phyloP scores from a whole-genome alignment of 2,329 filamentous ascomycete species.

The Cladorrhinum sp. region DNA sequence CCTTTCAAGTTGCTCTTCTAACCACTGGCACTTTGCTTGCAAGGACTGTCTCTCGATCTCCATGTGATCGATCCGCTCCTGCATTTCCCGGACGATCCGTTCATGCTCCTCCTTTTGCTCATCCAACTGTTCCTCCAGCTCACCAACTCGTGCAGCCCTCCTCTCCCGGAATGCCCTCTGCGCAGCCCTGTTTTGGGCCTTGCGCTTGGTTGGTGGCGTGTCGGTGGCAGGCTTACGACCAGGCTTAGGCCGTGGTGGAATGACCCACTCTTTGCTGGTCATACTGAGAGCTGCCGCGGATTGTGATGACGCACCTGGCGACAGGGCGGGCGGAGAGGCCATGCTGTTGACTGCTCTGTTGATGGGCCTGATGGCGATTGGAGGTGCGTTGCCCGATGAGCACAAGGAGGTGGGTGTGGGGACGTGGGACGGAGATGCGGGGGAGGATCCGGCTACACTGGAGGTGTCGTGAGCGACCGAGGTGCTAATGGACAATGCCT shows the following conservation, averaged over 20 bases:
- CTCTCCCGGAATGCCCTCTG: slow-evolving; percentile 89
- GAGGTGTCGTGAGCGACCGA: slow-evolving; percentile 12
- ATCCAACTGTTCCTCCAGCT: slow-evolving; percentile 65
- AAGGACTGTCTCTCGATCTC: slow-evolving; percentile 67
- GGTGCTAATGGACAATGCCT: slow-evolving; percentile 17
- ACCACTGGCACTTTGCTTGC: slow-evolving; percentile 56
- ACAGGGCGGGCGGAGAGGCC: slow-evolving; percentile 48
- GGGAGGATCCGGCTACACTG: slow-evolving; percentile 24
- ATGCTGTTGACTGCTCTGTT: slow-evolving; percentile 37
- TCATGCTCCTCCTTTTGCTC: slow-evolving; percentile 57
- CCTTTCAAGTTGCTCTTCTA: slow-evolving; percentile 62
- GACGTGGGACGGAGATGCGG: slow-evolving; percentile 24
- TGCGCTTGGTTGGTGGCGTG: slow-evolving; percentile 87
- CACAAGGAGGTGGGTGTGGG: slow-evolving; percentile 23
- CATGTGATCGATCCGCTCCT: slow-evolving; percentile 55
- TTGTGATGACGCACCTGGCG: slow-evolving; percentile 40
- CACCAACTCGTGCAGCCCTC: slow-evolving; percentile 78
- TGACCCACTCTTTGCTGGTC: slow-evolving; percentile 81
- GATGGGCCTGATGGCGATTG: slow-evolving; percentile 29
- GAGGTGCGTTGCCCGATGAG: slow-evolving; percentile 19
- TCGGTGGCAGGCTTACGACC: slow-evolving; percentile 92
- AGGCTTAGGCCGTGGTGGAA: slow-evolving; percentile 81
- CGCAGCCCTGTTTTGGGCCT: slow-evolving; percentile 89
- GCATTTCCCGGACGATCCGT: slow-evolving; percentile 55
- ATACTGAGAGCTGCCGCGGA: slow-evolving; percentile 45